Conservation (phyloP, 2,329 filamentous ascomycete species). For the Cytospora leucostoma region DNA sequence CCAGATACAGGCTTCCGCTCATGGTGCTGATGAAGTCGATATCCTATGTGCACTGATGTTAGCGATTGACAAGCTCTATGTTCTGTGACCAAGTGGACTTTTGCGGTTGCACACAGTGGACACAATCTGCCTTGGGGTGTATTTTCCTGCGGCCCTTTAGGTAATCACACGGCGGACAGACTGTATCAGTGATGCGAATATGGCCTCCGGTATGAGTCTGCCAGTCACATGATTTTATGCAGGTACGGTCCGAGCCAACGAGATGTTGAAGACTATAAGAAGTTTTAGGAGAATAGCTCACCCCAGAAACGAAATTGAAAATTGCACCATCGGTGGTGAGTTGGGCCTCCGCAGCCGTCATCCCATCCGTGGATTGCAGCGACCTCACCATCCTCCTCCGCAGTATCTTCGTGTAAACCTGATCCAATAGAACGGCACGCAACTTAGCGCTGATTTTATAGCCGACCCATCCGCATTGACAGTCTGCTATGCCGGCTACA, state of each 20-base stretch:
- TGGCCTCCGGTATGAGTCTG: too few species aligned
- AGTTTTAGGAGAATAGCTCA: too few species aligned
- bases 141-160: too few species aligned
- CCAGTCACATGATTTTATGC: too few species aligned
- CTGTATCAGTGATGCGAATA: too few species aligned
- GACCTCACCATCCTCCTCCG: slow-evolving; percentile 44
- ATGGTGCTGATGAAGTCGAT: slow-evolving; percentile 72
- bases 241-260: too few species aligned
- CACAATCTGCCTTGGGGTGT: too few species aligned
- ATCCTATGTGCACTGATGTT: slow-evolving; percentile 35
- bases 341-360: slow-evolving; percentile 44
- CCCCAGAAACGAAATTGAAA: slow-evolving; percentile 72
- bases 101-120: too few species aligned
- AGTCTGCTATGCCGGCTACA: slow-evolving; percentile 61
- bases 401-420: slow-evolving; percentile 69
- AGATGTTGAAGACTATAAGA: too few species aligned
- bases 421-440: slow-evolving; percentile 68
- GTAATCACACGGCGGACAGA: too few species aligned
- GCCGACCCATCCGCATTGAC: slow-evolving; percentile 68
- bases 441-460: slow-evolving; percentile 67
- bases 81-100: too few species aligned
- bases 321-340: slow-evolving; percentile 65
- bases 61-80: too few species aligned
- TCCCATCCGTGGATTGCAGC: slow-evolving; percentile 27
- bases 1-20: slow-evolving; percentile 67